Evolutionary conservation across 2,329 filamentous ascomycete genomes (phyloP), one percentile per base, ranked within the genome.

Genomic region (Phialophora verrucosa): DNA sequence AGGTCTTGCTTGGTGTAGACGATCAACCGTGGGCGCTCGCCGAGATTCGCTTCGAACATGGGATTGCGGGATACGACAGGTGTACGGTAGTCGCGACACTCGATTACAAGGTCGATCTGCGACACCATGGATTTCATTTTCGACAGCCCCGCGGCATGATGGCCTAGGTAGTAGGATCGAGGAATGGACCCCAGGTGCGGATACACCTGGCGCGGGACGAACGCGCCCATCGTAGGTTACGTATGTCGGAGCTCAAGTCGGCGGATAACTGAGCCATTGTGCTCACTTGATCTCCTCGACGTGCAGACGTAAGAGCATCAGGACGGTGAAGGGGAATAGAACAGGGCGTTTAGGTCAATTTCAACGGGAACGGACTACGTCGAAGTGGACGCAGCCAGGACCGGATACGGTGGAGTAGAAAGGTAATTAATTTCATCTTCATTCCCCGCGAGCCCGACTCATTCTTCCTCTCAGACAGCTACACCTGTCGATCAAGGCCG

Each of bases 1-100:
- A 97, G 83, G 78, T 97, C 93, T 71, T 87, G 82, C 78, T 98
- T 97, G 17, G 95, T 99, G 79, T 97, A 98, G 47, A 98, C 89
- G 72, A 98, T 83, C 71, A 97, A 81, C 68, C 93, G 87, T 73
- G 90, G 84, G 70, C 88, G 88, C 17, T 89, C 89, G 31, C 87
- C 87, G 53, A 98, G 82, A 35, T 87, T 85, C 69, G 88, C 84
- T 76, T 98, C 94, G 72, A 99, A 94, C 54, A 93, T 81, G 0
- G 93, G 94, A 76, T 99, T 99, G 72, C 92, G 88, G 2, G 92
- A 95, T 0, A 93, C 93, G 10, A 98, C 81, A 0, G 95, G 95
- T 0, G 97, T 89, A 56, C 95, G 90, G 76, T 93, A 93, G 82
- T 99, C 95, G 75, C 95, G 91, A 78, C 93, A 97, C 82, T 99